Evolutionary conservation across 257 asterid genomes (phyloP), one percentile per base, ranked within the genome.

Genomic region (Plectranthus barbatus): DNA sequence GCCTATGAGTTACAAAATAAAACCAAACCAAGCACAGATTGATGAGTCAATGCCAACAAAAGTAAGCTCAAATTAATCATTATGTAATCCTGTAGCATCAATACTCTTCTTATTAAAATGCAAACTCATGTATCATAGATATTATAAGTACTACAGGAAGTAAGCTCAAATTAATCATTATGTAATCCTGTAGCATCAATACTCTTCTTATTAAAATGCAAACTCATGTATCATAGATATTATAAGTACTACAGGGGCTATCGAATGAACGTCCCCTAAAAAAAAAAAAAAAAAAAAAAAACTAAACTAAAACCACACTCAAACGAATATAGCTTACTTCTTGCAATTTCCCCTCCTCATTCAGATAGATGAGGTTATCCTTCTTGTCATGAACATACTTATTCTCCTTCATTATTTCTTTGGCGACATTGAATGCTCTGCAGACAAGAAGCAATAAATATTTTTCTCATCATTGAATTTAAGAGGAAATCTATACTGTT

Each of bases 401-500:
- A 74, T 80, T 79, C 67, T 83, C 88, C 84, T 78, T 78, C 48
- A 92, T 86, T 51, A 85, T 83, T 59, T 65, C 72, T 81, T 92
- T 92, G 83, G 95, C 84, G 74, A 81, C 84, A 75, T 71, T 74
- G 41, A 92, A 70, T 12, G 86, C 70, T 77, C 99, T 92, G 87
- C 73, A 71, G 48, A 59, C 33, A 76, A 71, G 47, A 75, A 80
- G 45, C 44, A 62, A 50, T 63, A 24, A 78, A 70, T 49, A 69
- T 56, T 56, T 62, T 19, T 7, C 63, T 41, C 60, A 31, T 55
- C 12, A 53, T 44, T 40, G 55, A 52, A 44, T 24, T 62, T 45
- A 15, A 67, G 46, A 26, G 44, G 51, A 56, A n/a, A 34, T 59
- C 40, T 49, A 36, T 66, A 47, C 17, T 47, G 34, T 9, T 17